Percentiles rank a stretch among this genome's conserved stretches.
Conservation (phyloP, 2,329 filamentous ascomycete species). For the Aspergillus sp. region DNA sequence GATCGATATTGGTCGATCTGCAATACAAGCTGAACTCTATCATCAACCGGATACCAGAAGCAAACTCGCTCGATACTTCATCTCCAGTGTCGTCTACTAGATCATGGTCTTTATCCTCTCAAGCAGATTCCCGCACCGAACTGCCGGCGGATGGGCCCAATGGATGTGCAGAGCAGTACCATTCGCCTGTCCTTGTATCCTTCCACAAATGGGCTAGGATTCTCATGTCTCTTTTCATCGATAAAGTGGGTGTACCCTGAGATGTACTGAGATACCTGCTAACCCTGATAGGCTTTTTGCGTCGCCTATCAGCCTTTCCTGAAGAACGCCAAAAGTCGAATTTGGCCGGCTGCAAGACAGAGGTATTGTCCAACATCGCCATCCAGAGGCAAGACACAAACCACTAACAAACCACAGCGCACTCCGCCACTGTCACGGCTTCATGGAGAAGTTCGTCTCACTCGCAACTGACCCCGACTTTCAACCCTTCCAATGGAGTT, state of each 20-base stretch:
- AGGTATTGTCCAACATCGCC: conserved; percentile 31
- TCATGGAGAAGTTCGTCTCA: conserved; percentile 53
- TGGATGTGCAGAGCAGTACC: conserved; percentile 45
- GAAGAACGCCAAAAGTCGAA: conserved; percentile 50
- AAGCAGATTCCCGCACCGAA: conserved; percentile 27
- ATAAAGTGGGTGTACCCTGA: conserved; percentile 36
- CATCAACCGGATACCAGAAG: conserved; percentile 45
- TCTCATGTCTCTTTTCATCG: conserved; percentile 46
- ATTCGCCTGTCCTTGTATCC: conserved; percentile 44
- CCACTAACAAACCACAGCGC: conserved; percentile 33
- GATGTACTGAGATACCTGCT: not conserved
- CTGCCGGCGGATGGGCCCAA: conserved; percentile 39
- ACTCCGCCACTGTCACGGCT: conserved; percentile 50
- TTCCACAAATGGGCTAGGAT: conserved; percentile 53
- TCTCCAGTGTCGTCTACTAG: conserved; percentile 22
- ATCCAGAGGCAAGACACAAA: not conserved
- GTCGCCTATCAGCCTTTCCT: conserved; percentile 52
- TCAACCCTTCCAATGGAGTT: conserved; percentile 52
- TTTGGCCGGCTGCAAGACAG: conserved; percentile 50
- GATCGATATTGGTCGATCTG: conserved; percentile 43
- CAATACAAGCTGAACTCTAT: conserved; percentile 46
- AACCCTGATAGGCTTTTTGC: conserved; percentile 33
- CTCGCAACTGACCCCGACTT: conserved; percentile 50
- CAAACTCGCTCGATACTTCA: conserved; percentile 23
- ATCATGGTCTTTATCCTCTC: conserved; percentile 32